These are phyloP conservation scores for Magnaporthiopsis incrustans DNA, from an alignment of 2,329 filamentous ascomycete genomes.

Conservation along the genomic window DNA sequence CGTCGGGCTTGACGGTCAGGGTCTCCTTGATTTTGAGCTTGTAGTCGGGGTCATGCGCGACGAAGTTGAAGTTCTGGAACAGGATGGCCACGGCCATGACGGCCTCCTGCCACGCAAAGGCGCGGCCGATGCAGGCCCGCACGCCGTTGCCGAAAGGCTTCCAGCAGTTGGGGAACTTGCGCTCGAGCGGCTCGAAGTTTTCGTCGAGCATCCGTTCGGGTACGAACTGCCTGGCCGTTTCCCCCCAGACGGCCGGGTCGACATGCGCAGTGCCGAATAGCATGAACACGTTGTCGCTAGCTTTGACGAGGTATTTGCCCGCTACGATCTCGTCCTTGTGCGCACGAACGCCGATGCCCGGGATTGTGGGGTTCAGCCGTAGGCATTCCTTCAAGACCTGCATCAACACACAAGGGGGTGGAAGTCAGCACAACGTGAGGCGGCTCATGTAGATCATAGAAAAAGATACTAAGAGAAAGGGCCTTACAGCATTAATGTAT, in stretches of 20 bases:
- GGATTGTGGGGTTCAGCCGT: slow-evolving; percentile 53
- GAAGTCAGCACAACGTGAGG: neutral
- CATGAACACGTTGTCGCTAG: slow-evolving; percentile 33
- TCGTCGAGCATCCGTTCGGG: slow-evolving; percentile 56
- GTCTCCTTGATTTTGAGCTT: slow-evolving; percentile 51
- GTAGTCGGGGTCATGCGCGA: slow-evolving; percentile 53
- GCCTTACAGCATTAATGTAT: slow-evolving; percentile 51
- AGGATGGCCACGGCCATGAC: slow-evolving; percentile 43
- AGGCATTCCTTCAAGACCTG: slow-evolving; percentile 56
- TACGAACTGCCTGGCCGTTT: slow-evolving; percentile 47
- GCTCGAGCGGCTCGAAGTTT: slow-evolving; percentile 48
- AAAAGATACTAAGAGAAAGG: neutral
- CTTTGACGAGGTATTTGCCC: slow-evolving; percentile 46
- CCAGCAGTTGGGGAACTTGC: slow-evolving; percentile 42
- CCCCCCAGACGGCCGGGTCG: slow-evolving; percentile 48
- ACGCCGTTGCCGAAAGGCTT: slow-evolving; percentile 48
- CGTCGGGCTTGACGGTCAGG: slow-evolving; percentile 55
- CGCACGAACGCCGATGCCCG: slow-evolving; percentile 46
- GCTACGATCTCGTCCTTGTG: slow-evolving; percentile 33
- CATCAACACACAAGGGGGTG: neutral
- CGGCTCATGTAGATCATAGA: neutral
- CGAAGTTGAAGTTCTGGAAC: slow-evolving; percentile 62
- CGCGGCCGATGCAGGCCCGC: slow-evolving; percentile 43
- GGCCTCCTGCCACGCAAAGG: slow-evolving; percentile 47
- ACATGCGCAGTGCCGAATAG: slow-evolving; percentile 42